phyloP scores from a whole-genome alignment of 1,139 yeast species.

The Kluyveromyces sp. region DNA sequence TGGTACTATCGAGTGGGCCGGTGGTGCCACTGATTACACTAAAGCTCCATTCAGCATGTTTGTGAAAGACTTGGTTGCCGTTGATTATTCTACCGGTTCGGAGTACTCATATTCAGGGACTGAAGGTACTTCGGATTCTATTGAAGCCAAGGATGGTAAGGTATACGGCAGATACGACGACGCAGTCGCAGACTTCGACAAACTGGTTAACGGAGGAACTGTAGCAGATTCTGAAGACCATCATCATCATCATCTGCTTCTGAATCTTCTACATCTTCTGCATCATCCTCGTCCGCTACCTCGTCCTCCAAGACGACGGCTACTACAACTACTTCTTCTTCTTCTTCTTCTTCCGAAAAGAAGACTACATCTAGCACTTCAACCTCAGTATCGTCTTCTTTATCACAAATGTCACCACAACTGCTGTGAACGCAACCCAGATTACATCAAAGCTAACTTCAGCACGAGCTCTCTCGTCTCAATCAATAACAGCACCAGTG shows the following conservation, averaged over 20 bases:
- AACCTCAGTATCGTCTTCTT: slow-evolving; percentile 6
- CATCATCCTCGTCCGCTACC: slow-evolving; percentile 11
- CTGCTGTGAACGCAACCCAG: neutral
- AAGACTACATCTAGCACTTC: neutral
- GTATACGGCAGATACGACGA: slow-evolving; percentile 52
- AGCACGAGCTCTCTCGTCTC: neutral
- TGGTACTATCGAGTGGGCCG: slow-evolving; percentile 83
- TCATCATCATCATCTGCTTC: slow-evolving; percentile 7
- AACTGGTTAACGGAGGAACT: slow-evolving; percentile 6
- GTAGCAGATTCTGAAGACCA: neutral
- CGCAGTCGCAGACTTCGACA: slow-evolving; percentile 44
- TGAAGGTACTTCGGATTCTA: slow-evolving; percentile 63
- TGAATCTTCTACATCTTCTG: slow-evolving; percentile 8
- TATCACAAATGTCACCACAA: neutral
- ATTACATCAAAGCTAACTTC: neutral
- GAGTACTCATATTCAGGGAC: slow-evolving; percentile 57
- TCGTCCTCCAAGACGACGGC: slow-evolving; percentile 12
- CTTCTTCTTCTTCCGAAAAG: slow-evolving; percentile 8
- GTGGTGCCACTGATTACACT: slow-evolving; percentile 62
- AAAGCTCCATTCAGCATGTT: slow-evolving; percentile 64
- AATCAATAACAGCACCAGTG: neutral
- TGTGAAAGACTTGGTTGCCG: slow-evolving; percentile 51
- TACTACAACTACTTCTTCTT: slow-evolving; percentile 9
- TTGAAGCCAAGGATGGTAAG: slow-evolving; percentile 54
- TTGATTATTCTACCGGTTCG: slow-evolving; percentile 76